Evolutionary conservation across 306 rosid species (phyloP).

Genomic region (Dalbergia cultrata): DNA sequence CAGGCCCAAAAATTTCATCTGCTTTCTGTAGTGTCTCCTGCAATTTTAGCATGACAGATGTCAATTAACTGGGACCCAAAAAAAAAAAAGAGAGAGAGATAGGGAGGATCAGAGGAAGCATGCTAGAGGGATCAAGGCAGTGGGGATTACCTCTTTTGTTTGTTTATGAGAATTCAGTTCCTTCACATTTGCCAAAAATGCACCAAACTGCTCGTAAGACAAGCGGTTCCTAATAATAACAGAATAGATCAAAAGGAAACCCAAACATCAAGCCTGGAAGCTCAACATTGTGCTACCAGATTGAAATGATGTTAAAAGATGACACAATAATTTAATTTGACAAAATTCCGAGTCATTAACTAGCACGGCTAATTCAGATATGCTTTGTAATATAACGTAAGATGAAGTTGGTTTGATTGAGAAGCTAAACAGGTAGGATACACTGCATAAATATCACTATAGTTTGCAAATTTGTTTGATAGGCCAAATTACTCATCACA

Average conservation of each 20-base stretch:
- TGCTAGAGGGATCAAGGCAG: background rate
- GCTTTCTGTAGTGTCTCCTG: constrained; percentile 92
- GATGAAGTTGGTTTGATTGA: constrained; percentile 6
- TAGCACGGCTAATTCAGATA: background rate
- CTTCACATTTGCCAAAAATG: constrained; percentile 92
- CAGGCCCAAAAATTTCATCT: constrained; percentile 90
- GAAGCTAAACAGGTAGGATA: constrained; percentile 5
- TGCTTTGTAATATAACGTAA: background rate
- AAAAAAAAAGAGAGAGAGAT: background rate
- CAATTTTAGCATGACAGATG: constrained; percentile 31
- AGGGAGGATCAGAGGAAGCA: background rate
- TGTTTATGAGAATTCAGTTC: constrained; percentile 93
- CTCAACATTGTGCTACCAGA: background rate
- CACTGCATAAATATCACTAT: background rate
- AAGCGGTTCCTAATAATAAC: constrained; percentile 76
- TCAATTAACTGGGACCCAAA: background rate
- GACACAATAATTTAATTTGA: constrained; percentile 13
- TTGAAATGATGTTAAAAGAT: constrained; percentile 2
- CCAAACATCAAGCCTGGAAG: background rate
- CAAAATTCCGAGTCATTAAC: background rate
- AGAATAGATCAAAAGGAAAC: constrained; percentile 28
- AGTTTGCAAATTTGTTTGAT: too few relatives aligned
- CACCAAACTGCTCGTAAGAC: constrained; percentile 96
- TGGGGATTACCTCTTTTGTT: constrained; percentile 80
- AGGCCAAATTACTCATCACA: too few relatives aligned